Percentiles rank a stretch among this genome's conserved stretches.
phyloP scores from a whole-genome alignment of 1,139 yeast genomes.

The Suhomyces anneliseae region DNA sequence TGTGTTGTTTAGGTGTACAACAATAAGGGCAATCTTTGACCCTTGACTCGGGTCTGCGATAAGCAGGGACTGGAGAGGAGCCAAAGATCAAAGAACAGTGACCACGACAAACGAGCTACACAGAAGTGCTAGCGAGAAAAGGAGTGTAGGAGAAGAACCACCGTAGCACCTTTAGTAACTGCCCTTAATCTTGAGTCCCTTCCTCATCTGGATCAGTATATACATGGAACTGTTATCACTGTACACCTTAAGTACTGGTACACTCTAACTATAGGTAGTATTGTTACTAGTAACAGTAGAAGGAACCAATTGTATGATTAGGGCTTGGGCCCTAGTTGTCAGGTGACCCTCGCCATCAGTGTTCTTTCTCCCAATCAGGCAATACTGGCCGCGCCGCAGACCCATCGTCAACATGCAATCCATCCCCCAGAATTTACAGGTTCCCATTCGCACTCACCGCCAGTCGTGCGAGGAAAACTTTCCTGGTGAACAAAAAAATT shows the following conservation, averaged over 20 bases:
- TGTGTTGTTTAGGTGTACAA: too few species aligned
- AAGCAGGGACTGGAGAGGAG: neutral
- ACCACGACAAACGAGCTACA: neutral
- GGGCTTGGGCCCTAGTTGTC: constrained; percentile 13
- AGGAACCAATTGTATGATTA: neutral
- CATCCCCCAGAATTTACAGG: constrained; percentile 2
- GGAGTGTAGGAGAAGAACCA: neutral
- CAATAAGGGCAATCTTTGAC: too few species aligned
- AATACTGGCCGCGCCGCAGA: neutral
- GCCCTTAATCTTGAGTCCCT: too few species aligned
- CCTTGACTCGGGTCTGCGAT: neutral
- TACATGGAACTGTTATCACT: neutral
- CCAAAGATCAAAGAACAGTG: neutral
- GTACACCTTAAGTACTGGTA: too few species aligned
- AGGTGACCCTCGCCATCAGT: constrained; percentile 3
- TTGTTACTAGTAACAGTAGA: too few species aligned
- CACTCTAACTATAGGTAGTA: too few species aligned
- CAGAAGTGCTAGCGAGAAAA: neutral
- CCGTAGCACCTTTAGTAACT: too few species aligned
- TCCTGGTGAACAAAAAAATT: constrained; percentile 14
- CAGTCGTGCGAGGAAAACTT: constrained; percentile 10
- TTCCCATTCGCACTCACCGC: neutral
- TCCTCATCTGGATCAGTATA: too few species aligned
- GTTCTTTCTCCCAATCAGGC: neutral
- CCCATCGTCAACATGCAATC: constrained; percentile 5